Conservation (phyloP, 371 early-diverging fungal species). For the Mortierella sp. region DNA sequence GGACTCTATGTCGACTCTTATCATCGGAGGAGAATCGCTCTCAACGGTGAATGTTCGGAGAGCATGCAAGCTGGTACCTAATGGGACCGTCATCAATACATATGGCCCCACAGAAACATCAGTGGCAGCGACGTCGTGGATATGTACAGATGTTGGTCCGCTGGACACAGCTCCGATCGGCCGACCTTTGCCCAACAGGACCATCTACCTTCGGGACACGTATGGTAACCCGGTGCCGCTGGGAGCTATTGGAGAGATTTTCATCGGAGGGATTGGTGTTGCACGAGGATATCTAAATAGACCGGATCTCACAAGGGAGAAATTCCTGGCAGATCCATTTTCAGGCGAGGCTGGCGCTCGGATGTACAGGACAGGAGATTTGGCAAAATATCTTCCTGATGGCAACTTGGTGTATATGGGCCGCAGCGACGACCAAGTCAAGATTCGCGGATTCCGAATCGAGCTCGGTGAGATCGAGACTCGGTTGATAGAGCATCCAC, state of each 20-base stretch:
- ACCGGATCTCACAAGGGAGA: slow-evolving; percentile 25
- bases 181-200: slow-evolving; percentile 1
- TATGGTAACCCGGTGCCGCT: slow-evolving; percentile 1
- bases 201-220: slow-evolving; percentile 4
- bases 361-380: slow-evolving; percentile 57
- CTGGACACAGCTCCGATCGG: too few species aligned
- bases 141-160: too few species aligned
- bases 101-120: too few species aligned
- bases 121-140: too few species aligned
- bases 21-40: too few species aligned
- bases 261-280: slow-evolving; percentile 9
- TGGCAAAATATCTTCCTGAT: slow-evolving; percentile 26
- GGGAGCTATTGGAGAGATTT: slow-evolving; percentile 19
- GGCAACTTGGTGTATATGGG: slow-evolving; percentile 1
- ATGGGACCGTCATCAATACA: too few species aligned
- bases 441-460: slow-evolving; percentile 35
- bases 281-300: slow-evolving; percentile 38
- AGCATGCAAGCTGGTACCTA: too few species aligned
- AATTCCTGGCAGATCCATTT: slow-evolving; percentile 13
- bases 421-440: slow-evolving; percentile 34
- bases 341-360: not conserved
- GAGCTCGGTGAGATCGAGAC: slow-evolving; percentile 35
- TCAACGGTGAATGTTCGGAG: too few species aligned
- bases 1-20: too few species aligned
- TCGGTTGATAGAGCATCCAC: slow-evolving; percentile 10